A percentile compares a stretch with the other conserved stretches of the same genome.
Evolutionary conservation across 768 basidiomycete species (phyloP).

Genomic region (Boletus eberwhitei): DNA sequence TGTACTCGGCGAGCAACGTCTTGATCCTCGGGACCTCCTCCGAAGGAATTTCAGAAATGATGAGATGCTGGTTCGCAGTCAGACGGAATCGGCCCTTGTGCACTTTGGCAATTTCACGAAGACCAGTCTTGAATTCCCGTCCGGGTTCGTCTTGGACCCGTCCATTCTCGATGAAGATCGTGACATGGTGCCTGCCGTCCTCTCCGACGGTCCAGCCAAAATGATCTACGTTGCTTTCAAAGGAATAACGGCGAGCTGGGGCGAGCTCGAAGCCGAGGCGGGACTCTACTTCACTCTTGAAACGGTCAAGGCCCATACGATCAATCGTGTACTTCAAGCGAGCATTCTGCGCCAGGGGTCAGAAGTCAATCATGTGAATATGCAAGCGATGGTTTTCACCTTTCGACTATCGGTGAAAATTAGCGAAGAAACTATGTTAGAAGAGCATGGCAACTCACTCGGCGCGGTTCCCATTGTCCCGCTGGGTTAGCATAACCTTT

Average conservation of each 20-base stretch:
- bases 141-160: constrained; percentile 93
- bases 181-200: constrained; percentile 89
- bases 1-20: constrained; percentile 74
- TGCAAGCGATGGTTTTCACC: constrained; percentile 29
- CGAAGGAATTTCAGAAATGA: constrained; percentile 78
- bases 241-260: constrained; percentile 72
- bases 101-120: constrained; percentile 88
- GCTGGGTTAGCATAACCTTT: constrained; percentile 88
- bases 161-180: constrained; percentile 95
- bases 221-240: constrained; percentile 89
- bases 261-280: constrained; percentile 75
- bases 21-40: constrained; percentile 78
- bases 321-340: constrained; percentile 97
- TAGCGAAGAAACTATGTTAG: background rate
- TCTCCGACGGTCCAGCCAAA: constrained; percentile 90
- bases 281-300: constrained; percentile 88
- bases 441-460: constrained; percentile 57
- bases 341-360: constrained; percentile 54
- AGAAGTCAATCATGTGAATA: constrained; percentile 4
- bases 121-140: constrained; percentile 86
- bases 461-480: constrained; percentile 91
- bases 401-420: constrained; percentile 46
- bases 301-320: constrained; percentile 84
- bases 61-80: constrained; percentile 92
- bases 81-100: constrained; percentile 94